Conservation (phyloP, 2,329 filamentous ascomycete genomes). For the Diaporthe sp. region DNA sequence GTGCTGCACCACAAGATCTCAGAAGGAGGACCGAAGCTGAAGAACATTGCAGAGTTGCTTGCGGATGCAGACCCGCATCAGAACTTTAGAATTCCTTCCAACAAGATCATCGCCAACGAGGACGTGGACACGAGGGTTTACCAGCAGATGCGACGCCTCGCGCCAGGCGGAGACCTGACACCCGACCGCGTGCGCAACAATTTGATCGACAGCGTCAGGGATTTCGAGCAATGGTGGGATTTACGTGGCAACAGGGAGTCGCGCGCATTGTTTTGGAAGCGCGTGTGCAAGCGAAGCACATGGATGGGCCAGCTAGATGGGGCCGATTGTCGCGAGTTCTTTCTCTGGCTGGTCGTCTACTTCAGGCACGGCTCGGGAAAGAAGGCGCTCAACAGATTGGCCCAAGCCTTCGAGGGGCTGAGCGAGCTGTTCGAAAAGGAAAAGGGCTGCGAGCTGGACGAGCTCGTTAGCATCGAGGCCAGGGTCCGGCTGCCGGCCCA, state of each 20-base stretch:
- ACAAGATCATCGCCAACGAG: constrained; percentile 8
- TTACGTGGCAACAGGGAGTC: neutral
- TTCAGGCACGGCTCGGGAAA: constrained; percentile 13
- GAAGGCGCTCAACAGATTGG: neutral
- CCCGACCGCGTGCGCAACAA: neutral
- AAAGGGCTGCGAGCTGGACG: constrained; percentile 4
- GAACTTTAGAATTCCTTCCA: neutral
- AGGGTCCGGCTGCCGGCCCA: neutral
- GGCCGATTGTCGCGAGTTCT: constrained; percentile 15
- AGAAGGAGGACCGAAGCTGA: neutral
- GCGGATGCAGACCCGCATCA: neutral
- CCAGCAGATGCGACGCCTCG: constrained; percentile 13
- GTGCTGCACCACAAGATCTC: neutral
- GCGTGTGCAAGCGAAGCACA: neutral
- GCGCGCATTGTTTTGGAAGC: neutral
- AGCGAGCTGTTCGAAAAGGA: neutral
- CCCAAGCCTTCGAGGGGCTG: neutral
- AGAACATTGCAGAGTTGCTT: constrained; percentile 12
- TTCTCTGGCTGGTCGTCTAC: constrained; percentile 19
- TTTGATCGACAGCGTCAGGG: neutral
- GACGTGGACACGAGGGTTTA: neutral
- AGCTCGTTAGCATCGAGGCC: neutral
- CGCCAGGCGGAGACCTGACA: neutral
- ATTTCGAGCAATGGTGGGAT: neutral
- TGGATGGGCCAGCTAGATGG: constrained; percentile 15